Evolutionary conservation across 148 eudicot species (phyloP), one percentile per base, ranked within the genome.

Genomic region (Silene latifolia): DNA sequence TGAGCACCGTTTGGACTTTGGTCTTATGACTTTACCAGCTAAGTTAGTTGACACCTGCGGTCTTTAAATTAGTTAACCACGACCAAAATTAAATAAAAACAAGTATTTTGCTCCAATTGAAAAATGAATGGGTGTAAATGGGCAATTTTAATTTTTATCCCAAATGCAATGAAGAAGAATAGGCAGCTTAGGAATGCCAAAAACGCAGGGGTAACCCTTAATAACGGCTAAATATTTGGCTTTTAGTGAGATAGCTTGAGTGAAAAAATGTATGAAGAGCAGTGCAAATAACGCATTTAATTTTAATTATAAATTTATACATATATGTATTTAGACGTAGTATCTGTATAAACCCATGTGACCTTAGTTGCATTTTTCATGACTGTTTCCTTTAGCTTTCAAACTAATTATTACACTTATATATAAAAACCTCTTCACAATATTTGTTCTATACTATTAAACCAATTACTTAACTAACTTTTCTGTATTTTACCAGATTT

Each of bases 291-390:
- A 80, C 84, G 84, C 84, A 70, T 80, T 67, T 35, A 56, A 73
- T 65, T 56, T 10, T 39, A 2, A 21, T 15, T 0, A 13, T 14
- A 47, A 47, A 74, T 59, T 72, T 77, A 3, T 61, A 54, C 56
- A 17, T 14, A 39, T 67, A 39, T 11, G 27, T 48, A 24, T 25
- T 68, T 48, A 76, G 68, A 57, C 72, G 73, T 75, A 80, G 56
- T 63, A 62, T 74, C 32, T 54, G 77, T 67, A 58, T 80, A 87
- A 83, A 62, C 80, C 89, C 97, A 91, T 91, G 97, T 91, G 91
- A 91, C 65, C 85, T 68, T 85, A 59, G 77, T 78, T 81, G 83
- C 88, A 79, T 76, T 85, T 79, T 83, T 86, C 91, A 78, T 85
- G 91, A 47, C 71, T 71, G 9, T 75, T 32, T 3, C 69, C 19